phyloP scores from a whole-genome alignment of 345 rosid species.

The Rhodamnia rubescens region DNA sequence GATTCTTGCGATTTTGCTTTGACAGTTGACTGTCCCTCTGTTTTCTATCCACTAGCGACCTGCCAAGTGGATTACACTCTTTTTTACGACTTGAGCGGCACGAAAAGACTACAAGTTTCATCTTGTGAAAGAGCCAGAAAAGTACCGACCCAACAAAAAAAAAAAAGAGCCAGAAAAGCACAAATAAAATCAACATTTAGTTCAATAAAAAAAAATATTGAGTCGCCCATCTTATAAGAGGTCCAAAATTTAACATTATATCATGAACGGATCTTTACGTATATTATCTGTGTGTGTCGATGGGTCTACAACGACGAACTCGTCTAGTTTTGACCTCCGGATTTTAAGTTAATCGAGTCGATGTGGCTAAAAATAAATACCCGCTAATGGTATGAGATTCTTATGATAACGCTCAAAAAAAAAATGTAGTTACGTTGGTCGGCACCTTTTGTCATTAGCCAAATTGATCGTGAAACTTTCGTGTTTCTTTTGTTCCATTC shows the following conservation, averaged over 20 bases:
- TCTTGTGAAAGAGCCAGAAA: too few relatives aligned
- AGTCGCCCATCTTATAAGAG: neutral
- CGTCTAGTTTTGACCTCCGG: accelerated
- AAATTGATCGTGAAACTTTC: too few relatives aligned
- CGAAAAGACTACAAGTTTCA: neutral
- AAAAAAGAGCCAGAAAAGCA: accelerated
- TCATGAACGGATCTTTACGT: accelerated
- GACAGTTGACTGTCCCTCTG: neutral
- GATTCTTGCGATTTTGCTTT: neutral
- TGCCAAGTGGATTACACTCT: neutral
- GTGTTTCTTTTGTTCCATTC: too few relatives aligned
- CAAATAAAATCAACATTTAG: neutral
- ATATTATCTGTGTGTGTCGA: accelerated
- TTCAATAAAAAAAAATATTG: too few relatives aligned
- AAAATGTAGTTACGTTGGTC: too few relatives aligned
- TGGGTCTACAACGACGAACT: accelerated
- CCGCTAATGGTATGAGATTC: too few relatives aligned
- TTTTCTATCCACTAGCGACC: neutral
- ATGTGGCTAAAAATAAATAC: neutral
- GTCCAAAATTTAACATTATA: neutral
- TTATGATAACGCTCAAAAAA: too few relatives aligned
- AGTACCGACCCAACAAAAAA: too few relatives aligned
- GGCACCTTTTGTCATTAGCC: too few relatives aligned
- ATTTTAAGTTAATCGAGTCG: accelerated
- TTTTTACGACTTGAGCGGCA: neutral